Evolutionary conservation across 2,329 filamentous ascomycete species (phyloP).

Genomic region (Paecilomyces variotii): DNA sequence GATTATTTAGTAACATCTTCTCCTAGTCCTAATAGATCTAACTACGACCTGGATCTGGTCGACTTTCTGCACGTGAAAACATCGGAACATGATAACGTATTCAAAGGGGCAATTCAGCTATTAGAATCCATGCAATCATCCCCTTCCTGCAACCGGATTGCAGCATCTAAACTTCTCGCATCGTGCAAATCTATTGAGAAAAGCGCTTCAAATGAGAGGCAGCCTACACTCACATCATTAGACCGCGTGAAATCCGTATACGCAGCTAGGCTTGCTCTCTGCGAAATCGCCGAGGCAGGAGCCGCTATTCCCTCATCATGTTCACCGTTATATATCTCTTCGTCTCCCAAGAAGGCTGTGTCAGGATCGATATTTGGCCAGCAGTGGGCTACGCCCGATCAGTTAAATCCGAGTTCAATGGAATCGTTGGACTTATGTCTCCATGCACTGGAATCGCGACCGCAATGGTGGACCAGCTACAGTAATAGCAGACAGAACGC

Average conservation of each 20-base stretch:
- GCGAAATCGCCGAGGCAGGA: conserved; percentile 50
- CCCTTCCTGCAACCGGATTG: conserved; percentile 47
- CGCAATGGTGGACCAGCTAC: conserved; percentile 58
- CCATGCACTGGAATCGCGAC: conserved; percentile 44
- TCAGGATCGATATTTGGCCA: background rate
- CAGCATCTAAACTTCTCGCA: conserved; percentile 43
- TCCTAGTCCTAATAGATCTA: conserved; percentile 6
- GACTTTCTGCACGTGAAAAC: conserved; percentile 17
- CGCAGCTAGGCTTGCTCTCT: conserved; percentile 55
- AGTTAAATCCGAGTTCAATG: conserved; percentile 10
- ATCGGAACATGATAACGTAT: conserved; percentile 25
- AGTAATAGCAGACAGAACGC: conserved; percentile 55
- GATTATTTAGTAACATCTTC: background rate
- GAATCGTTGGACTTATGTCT: conserved; percentile 44
- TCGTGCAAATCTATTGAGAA: conserved; percentile 45
- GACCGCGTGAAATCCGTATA: conserved; percentile 49
- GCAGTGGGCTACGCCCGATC: conserved; percentile 8
- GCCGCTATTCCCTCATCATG: conserved; percentile 46
- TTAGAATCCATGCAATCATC: conserved; percentile 38
- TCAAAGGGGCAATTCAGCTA: conserved; percentile 35
- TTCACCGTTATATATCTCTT: conserved; percentile 38
- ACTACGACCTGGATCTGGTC: conserved; percentile 17
- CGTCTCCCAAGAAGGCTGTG: conserved; percentile 18
- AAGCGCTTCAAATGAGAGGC: conserved; percentile 15
- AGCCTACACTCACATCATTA: conserved; percentile 20